Evolutionary conservation across 2,329 filamentous ascomycete species (phyloP).

Genomic region (Ophiostoma ips): DNA sequence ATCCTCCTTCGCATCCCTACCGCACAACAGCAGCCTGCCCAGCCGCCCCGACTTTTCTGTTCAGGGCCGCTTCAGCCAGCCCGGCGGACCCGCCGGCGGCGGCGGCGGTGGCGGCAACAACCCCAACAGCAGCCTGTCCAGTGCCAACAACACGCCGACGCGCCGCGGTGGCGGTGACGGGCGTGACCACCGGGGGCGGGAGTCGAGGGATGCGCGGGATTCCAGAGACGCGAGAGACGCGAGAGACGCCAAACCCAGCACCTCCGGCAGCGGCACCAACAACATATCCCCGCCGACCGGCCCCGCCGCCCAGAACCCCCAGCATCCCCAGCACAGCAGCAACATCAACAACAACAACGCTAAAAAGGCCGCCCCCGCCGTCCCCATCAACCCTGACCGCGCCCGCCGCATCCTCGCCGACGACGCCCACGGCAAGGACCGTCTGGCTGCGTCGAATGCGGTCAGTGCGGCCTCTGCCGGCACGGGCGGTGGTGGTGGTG

Average conservation of each 20-base stretch:
- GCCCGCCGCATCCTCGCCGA: constrained; percentile 33
- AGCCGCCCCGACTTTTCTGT: constrained; percentile 18
- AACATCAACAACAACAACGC: background rate
- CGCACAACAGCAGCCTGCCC: constrained; percentile 18
- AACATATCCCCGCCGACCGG: no score
- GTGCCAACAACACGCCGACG: constrained; percentile 5
- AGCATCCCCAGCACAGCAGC: no score
- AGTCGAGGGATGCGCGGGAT: constrained; percentile 29
- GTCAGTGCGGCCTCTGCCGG: background rate
- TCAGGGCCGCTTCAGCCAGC: constrained; percentile 8
- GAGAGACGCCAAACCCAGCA: constrained; percentile 24
- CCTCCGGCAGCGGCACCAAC: no score
- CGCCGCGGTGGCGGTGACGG: constrained; percentile 16
- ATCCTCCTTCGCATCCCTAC: constrained; percentile 21
- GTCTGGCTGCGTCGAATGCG: background rate
- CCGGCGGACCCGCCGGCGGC: background rate
- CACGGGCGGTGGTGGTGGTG: background rate
- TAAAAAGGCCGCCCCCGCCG: constrained; percentile 22
- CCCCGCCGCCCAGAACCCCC: no score
- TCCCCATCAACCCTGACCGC: constrained; percentile 41
- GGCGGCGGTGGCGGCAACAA: background rate
- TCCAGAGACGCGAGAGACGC: constrained; percentile 23
- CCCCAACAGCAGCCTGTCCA: background rate
- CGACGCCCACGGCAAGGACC: constrained; percentile 25
- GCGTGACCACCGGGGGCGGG: no score